Base-by-base conservation (phyloP, 2,329 filamentous ascomycete genomes). In the Pyrenophora seminiperda region DNA sequence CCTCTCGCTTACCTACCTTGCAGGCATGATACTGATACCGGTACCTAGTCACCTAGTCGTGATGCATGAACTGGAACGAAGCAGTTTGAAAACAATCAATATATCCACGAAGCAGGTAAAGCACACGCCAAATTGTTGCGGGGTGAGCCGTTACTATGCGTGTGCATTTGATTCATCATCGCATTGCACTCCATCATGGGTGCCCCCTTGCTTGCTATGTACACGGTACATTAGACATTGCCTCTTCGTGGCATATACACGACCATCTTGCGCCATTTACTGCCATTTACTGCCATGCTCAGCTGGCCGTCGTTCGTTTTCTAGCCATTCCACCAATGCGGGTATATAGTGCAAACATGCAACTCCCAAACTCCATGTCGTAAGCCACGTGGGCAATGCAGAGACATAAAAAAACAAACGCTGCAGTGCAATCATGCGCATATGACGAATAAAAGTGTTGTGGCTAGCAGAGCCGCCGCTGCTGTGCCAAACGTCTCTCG, bases 321-420 rank as follows among this genome's bases (percentile, higher is more conserved):
- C 19, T n/a, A 13, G 20, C 31, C 14, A 19, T 18, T 41, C 37
- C 31, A 40, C 39, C 47, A 41, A 46, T 54, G 34, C 47, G 65
- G 66, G 66, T 69, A 69, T 68, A 68, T 65, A 41, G 47, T 60
- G 61, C 61, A 65, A 59, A 58, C 39, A 58, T 49, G 42, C 42
- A 32, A 43, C 45, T 15, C 39, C 47, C 36, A 27, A 63, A 63
- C 58, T 50, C 56, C 56, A 33, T 56, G 30, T 58, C 53, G 41
- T 58, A 39, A 54, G 46, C 52, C 45, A 29, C 39, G 29, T 44
- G 40, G 42, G 53, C 50, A 49, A 53, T 50, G 50, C 47, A 33
- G 41, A 31, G 41, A 56, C 33, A 44, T 15, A 41, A 55, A 56
- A 41, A 14, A 19, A 45, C 37, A 39, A 14, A 46, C 13, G 31